Base-by-base conservation (phyloP, 805 yeast species). In the Saccharomycopsis amapae region DNA sequence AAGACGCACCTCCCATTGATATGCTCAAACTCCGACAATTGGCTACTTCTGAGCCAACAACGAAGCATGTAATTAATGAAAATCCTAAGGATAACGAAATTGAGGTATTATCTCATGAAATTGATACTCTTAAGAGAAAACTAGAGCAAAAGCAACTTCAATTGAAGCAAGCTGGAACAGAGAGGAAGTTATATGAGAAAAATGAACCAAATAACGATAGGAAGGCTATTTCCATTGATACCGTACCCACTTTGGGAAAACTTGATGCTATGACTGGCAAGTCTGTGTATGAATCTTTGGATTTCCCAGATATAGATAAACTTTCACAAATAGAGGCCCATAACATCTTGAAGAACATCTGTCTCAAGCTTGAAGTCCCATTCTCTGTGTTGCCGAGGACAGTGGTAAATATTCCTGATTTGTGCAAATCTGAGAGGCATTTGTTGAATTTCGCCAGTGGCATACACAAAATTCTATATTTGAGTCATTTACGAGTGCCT, bases 371-470 rank as follows among this genome's bases (percentile, higher is more conserved):
- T 7, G 25, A 42, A 9, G 41, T 41, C 24, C 45, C 48, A 6
- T 49, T 30, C 25, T 13, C 40, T 4, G 6, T 10, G 12, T 24
- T 49, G 9, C 53, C 47, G 3, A 18, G 23, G 17, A 37, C 26
- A 3, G 37, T 46, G n/a, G 39, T 38, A 5, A 22, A 28, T 22
- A 30, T 46, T 5, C 50, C 50, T 5, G 39, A 49, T 38, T n/a
- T 49, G 18, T 24, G 34, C n/a, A 48, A 42, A 38, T 51, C 54
- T 10, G 49, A 51, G 31, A 30, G 32, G 26, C 42, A 48, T 35
- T 37, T 51, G 17, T 20, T 48, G 19, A 34, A 38, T 9, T 51
- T 51, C 40, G 52, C 50, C 13, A 45, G 44, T 23, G 30, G 23
- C 4, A 24, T 49, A 5, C 52, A 49, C n/a, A 6, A n/a, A 23